Evolutionary conservation across 2,329 filamentous ascomycete genomes (phyloP), one percentile per base, ranked within the genome.

Genomic region (Sphaerostilbella broomeana): DNA sequence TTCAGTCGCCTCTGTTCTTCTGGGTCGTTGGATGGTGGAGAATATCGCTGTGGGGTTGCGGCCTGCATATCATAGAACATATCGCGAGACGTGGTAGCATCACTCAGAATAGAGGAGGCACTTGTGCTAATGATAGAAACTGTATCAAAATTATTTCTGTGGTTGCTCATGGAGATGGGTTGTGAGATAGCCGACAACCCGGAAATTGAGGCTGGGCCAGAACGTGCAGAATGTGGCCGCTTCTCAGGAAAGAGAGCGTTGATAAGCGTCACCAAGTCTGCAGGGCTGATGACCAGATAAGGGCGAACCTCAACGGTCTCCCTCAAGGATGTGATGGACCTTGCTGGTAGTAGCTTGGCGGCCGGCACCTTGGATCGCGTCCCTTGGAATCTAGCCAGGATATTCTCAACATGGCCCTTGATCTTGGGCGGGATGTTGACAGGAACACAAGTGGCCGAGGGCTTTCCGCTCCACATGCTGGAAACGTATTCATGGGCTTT

Each of bases 171-270:
- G 60, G 72, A 82, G 70, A 68, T 85, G 49, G 61, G 81, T 64
- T 72, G 85, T 56, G 72, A 94, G 52, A 69, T 79, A 52, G 57
- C 75, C 62, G 66, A 88, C 61, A 72, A 85, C 56, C 70, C 89
- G 54, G 66, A 86, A 55, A 71, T 75, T 46, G 71, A 86, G 61
- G 67, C 87, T 34, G 70, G 83, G 54, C 68, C 84, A 51, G 72
- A 88, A 63, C 67, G 74, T 61, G 76, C 77, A 47, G 67, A 82
- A 24, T 71, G 69, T 2, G 83, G 79, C 27, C 81, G 70, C 38
- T 74, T 72, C 52, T 86, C 81, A 1, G 89, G 89, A 54, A 89
- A 94, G 11, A 95, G 73, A 9, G 84, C 82, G 58, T 92, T 86
- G 47, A 94, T 76, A 51, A 94, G 65, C 3, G 86, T 89, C 24